phyloP scores from a whole-genome alignment of 106 monocot species.

The Dendrobium catenatum region DNA sequence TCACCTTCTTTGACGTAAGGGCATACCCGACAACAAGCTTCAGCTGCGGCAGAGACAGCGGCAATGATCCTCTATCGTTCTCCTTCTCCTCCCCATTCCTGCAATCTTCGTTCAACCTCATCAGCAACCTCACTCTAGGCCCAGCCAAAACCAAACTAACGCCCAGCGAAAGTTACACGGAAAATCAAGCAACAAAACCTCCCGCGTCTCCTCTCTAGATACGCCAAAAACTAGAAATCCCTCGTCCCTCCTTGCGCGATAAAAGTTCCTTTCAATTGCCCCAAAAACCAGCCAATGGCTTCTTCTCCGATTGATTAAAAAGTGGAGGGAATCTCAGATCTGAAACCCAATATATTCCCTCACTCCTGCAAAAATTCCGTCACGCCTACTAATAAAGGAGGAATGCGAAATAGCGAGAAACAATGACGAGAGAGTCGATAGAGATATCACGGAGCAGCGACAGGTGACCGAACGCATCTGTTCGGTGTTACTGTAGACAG shows the following conservation, averaged over 20 bases:
- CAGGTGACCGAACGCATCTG: too few relatives aligned
- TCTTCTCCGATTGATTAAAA: neutral
- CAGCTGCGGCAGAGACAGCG: constrained; percentile 15
- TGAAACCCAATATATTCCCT: constrained; percentile 4
- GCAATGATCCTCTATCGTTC: constrained; percentile 7
- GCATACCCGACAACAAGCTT: constrained; percentile 86
- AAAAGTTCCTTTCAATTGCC: neutral
- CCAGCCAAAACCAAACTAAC: neutral
- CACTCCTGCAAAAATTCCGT: neutral
- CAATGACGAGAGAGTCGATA: neutral
- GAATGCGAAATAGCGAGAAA: neutral
- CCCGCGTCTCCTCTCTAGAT: neutral
- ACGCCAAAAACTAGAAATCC: neutral
- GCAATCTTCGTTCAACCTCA: constrained; percentile 38
- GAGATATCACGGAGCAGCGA: neutral
- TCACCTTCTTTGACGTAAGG: constrained; percentile 88
- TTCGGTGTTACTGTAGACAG: too few relatives aligned
- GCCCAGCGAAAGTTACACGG: neutral
- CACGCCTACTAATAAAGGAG: neutral
- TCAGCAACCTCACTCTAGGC: constrained; percentile 11
- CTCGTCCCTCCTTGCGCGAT: neutral
- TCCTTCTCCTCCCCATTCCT: constrained; percentile 32
- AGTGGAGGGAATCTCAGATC: neutral
- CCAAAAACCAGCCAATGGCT: neutral
- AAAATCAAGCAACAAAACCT: neutral